Percentiles rank a stretch among this genome's conserved stretches.
Evolutionary conservation across 768 basidiomycete genomes (phyloP).

Genomic region (Trametes maxima): DNA sequence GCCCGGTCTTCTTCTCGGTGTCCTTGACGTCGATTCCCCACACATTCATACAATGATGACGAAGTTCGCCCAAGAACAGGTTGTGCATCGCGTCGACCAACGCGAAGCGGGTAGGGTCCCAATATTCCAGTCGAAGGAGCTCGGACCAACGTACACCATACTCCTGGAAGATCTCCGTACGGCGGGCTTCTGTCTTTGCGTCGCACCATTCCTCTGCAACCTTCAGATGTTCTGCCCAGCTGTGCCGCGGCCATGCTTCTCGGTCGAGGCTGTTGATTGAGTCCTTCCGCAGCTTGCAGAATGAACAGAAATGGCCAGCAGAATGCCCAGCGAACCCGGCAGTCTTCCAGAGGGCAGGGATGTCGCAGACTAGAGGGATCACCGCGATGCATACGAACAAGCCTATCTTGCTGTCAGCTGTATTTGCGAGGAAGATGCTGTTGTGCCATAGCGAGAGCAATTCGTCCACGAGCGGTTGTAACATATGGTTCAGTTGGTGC

Average conservation of each 20-base stretch:
- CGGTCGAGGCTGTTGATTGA: conserved; percentile 34
- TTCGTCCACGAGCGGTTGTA: conserved; percentile 41
- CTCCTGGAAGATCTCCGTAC: no score
- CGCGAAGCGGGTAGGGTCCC: no score
- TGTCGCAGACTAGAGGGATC: conserved; percentile 39
- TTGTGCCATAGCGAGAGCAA: conserved; percentile 36
- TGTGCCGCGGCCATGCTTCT: conserved; percentile 26
- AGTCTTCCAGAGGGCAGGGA: conserved; percentile 36
- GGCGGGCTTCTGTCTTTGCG: no score
- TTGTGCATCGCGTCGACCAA: no score
- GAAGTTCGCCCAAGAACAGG: no score
- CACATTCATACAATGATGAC: not conserved
- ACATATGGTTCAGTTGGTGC: conserved; percentile 39
- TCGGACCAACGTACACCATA: no score
- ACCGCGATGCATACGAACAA: conserved; percentile 34
- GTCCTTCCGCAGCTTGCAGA: conserved; percentile 27
- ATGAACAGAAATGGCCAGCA: conserved; percentile 32
- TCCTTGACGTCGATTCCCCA: not conserved
- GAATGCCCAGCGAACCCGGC: conserved; percentile 30
- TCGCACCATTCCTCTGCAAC: conserved; percentile 5
- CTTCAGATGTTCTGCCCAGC: conserved; percentile 23
- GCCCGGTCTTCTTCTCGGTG: not conserved
- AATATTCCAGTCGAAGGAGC: no score
- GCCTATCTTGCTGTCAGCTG: conserved; percentile 30
- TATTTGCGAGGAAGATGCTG: conserved; percentile 35